Percentiles rank a stretch among this genome's conserved stretches.
Conservation (phyloP, 805 yeast species). For the Candida pseudoglaebosa region DNA sequence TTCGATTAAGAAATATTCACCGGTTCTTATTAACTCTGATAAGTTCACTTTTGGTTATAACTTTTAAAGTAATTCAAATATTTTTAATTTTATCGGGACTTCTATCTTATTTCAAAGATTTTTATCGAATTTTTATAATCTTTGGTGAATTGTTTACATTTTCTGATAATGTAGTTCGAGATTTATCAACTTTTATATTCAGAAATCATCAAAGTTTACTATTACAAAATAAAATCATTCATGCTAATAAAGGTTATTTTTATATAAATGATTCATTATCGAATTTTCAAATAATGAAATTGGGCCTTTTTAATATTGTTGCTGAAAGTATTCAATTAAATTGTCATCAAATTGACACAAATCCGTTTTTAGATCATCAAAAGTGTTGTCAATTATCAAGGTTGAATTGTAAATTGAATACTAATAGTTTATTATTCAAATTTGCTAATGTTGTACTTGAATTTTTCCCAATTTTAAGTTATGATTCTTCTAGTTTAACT, state of each 20-base stretch:
- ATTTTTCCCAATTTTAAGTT: slow-evolving; percentile 2
- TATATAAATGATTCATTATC: background rate
- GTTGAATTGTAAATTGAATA: slow-evolving; percentile 4
- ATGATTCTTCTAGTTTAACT: slow-evolving; percentile 3
- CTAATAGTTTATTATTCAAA: slow-evolving; percentile 15
- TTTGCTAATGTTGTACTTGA: slow-evolving; percentile 12
- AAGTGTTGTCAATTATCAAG: background rate
- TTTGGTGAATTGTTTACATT: slow-evolving; percentile 27
- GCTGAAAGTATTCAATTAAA: background rate
- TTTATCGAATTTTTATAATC: slow-evolving; percentile 16
- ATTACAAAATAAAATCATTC: slow-evolving; percentile 9
- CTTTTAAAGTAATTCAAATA: slow-evolving; percentile 12
- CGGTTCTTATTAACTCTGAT: slow-evolving; percentile 4
- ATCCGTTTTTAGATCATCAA: background rate
- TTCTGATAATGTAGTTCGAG: slow-evolving; percentile 23
- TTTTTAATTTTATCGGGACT: slow-evolving; percentile 14
- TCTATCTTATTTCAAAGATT: slow-evolving; percentile 15
- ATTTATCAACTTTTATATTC: slow-evolving; percentile 24
- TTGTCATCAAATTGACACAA: background rate
- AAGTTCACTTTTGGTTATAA: slow-evolving; percentile 5
- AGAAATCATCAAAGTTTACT: slow-evolving; percentile 15
- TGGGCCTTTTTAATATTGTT: background rate
- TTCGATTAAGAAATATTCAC: slow-evolving; percentile 1
- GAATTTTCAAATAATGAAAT: slow-evolving; percentile 1
- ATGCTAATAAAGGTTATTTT: slow-evolving; percentile 8